Percentiles rank a stretch among this genome's conserved stretches.
Evolutionary conservation across 73 alveolate genomes (phyloP).

Genomic region (Paramecium primaurelia): DNA sequence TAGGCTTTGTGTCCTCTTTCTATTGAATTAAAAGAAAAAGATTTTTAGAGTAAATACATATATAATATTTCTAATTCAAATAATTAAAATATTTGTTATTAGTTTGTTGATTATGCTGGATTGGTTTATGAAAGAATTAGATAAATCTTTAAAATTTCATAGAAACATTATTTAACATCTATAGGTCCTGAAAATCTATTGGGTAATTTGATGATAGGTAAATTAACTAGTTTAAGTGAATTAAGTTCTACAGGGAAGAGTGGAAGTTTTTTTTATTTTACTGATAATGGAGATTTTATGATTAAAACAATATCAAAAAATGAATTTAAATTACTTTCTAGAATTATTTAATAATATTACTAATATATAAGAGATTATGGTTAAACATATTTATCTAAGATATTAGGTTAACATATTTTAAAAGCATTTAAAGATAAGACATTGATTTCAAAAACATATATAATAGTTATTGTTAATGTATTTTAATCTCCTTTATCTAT

Average conservation of each 20-base stretch:
- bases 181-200: constrained; percentile 73
- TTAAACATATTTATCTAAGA: constrained; percentile 73
- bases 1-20: constrained; percentile 47
- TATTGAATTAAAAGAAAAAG: neutral
- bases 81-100: constrained; percentile 31
- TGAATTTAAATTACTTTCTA: constrained; percentile 85
- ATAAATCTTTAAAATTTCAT: constrained; percentile 61
- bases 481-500: constrained; percentile 84
- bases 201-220: constrained; percentile 67
- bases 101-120: constrained; percentile 84
- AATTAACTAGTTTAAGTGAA: constrained; percentile 54
- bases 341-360: constrained; percentile 79
- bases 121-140: constrained; percentile 77
- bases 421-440: neutral
- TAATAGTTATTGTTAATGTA: constrained; percentile 84
- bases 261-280: constrained; percentile 96
- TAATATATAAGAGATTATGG: constrained; percentile 78
- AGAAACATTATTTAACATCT: constrained; percentile 62
- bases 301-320: constrained; percentile 80
- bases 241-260: constrained; percentile 87
- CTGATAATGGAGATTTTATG: constrained; percentile 84
- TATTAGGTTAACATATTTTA: constrained; percentile 79
- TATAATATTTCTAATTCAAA: constrained; percentile 56
- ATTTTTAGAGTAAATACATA: neutral
- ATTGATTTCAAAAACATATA: constrained; percentile 53